These are phyloP conservation scores for Pseudogymnoascus sp. DNA, from an alignment of 2,329 filamentous ascomycete species.

Conservation along the genomic window DNA sequence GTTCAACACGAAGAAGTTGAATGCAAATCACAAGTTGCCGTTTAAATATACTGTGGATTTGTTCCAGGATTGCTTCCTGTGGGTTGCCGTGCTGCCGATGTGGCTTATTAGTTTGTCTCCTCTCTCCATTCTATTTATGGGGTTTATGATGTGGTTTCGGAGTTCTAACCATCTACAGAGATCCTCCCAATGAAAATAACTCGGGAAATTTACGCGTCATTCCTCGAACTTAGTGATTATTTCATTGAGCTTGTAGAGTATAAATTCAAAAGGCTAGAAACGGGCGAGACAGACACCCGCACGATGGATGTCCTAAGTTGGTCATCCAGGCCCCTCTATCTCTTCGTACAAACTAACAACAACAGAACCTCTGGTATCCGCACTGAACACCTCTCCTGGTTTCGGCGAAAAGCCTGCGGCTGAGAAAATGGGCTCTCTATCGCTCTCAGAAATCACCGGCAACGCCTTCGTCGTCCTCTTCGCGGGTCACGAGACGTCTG, in stretches of 20 bases:
- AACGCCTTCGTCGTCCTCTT: slow-evolving; percentile 28
- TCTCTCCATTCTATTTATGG: not conserved
- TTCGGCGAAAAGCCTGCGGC: slow-evolving; percentile 11
- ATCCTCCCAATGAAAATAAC: slow-evolving; percentile 3
- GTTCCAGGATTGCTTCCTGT: slow-evolving; percentile 39
- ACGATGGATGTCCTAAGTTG: slow-evolving; percentile 22
- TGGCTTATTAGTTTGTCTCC: slow-evolving; percentile 31
- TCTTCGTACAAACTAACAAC: slow-evolving; percentile 4
- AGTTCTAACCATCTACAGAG: not conserved
- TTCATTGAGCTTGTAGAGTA: slow-evolving; percentile 6
- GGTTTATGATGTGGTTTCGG: not conserved
- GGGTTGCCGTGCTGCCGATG: slow-evolving; percentile 36
- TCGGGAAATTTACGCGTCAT: not conserved
- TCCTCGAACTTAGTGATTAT: slow-evolving; percentile 1
- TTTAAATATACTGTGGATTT: slow-evolving; percentile 41
- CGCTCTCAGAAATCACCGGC: slow-evolving; percentile 22
- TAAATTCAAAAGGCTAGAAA: slow-evolving; percentile 12
- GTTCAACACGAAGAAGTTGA: slow-evolving; percentile 13
- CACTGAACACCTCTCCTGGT: slow-evolving; percentile 8
- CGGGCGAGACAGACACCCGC: slow-evolving; percentile 17
- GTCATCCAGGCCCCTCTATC: not conserved
- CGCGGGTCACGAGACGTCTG: slow-evolving; percentile 28
- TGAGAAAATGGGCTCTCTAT: slow-evolving; percentile 16
- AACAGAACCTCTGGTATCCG: slow-evolving; percentile 15
- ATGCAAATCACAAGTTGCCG: slow-evolving; percentile 33